phyloP scores from a whole-genome alignment of 305 asterid species.

The Fraxinus latifolia region DNA sequence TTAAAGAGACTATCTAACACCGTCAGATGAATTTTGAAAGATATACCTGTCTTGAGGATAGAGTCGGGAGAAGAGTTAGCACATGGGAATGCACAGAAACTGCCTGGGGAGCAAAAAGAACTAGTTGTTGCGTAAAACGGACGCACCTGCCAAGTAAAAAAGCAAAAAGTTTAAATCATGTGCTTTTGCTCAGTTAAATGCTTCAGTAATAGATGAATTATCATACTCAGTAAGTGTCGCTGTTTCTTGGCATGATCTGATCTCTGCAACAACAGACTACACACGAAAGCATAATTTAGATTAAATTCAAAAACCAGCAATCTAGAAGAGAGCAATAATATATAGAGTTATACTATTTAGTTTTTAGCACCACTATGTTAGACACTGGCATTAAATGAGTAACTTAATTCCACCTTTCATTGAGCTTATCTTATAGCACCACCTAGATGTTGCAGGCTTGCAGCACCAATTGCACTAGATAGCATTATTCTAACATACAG shows the following conservation, averaged over 20 bases:
- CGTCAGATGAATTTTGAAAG: slow-evolving; percentile 22
- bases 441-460: neutral
- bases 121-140: slow-evolving; percentile 94
- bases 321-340: slow-evolving; percentile 18
- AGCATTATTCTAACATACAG: neutral
- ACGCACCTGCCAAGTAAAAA: slow-evolving; percentile 63
- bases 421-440: neutral
- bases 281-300: slow-evolving; percentile 39
- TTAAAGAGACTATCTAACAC: slow-evolving; percentile 19
- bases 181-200: slow-evolving; percentile 13
- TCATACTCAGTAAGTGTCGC: slow-evolving; percentile 94
- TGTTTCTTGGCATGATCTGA: slow-evolving; percentile 88
- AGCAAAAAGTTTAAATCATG: slow-evolving; percentile 20
- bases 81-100: slow-evolving; percentile 92
- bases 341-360: neutral
- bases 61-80: slow-evolving; percentile 89
- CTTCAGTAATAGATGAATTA: slow-evolving; percentile 23
- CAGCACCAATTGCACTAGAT: neutral
- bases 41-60: slow-evolving; percentile 88
- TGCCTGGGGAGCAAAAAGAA: slow-evolving; percentile 97
- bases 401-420: neutral
- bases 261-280: slow-evolving; percentile 95
- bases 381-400: neutral
- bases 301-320: slow-evolving; percentile 30
- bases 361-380: neutral